A percentile compares a stretch with the other conserved stretches of the same genome.
Conservation (phyloP, 805 yeast species). For the Hanseniaspora vineae region DNA sequence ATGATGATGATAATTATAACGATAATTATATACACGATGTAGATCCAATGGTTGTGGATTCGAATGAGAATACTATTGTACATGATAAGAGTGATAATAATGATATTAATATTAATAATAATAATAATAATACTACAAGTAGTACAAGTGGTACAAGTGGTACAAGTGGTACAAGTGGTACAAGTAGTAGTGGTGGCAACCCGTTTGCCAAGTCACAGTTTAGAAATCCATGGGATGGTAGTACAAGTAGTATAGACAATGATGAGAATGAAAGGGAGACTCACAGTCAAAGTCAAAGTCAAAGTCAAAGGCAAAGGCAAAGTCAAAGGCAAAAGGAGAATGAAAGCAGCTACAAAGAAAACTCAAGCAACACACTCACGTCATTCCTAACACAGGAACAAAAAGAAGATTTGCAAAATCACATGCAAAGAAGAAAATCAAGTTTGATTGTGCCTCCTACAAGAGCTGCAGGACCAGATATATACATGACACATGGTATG, state of each 20-base stretch:
- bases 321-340: neutral
- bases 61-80: too few species aligned
- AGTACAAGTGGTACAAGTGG: neutral
- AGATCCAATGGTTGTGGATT: too few species aligned
- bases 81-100: too few species aligned
- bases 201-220: neutral
- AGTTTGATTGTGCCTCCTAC: constrained; percentile 29
- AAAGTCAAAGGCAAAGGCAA: neutral
- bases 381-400: neutral
- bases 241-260: neutral
- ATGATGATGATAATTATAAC: too few species aligned
- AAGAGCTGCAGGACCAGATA: constrained; percentile 24
- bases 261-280: neutral
- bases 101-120: neutral
- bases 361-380: neutral
- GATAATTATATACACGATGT: too few species aligned
- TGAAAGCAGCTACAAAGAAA: neutral
- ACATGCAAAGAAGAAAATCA: constrained; percentile 18
- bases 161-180: neutral
- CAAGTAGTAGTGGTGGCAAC: neutral
- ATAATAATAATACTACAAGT: neutral
- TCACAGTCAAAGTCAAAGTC: neutral
- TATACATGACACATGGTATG: neutral
- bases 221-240: neutral
- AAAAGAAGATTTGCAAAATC: neutral